phyloP scores from a whole-genome alignment of 1,139 yeast species.

The Yamadazyma blattariae region DNA sequence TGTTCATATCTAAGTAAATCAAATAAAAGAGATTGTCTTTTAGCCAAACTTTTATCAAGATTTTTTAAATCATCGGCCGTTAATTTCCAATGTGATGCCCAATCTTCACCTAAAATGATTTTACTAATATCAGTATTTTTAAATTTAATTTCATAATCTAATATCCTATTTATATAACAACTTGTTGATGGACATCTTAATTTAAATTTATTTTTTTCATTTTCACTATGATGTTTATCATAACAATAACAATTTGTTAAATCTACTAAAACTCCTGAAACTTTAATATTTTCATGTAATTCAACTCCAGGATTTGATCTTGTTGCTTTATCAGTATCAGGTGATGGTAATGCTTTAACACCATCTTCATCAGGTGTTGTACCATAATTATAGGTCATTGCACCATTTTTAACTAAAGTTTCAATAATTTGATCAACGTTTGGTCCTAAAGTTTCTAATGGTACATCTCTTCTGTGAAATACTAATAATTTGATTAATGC shows the following conservation, averaged over 20 bases:
- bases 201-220: conserved; percentile 10
- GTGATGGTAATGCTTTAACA: conserved; percentile 14
- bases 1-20: conserved; percentile 76
- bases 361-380: conserved; percentile 15
- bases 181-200: conserved; percentile 37
- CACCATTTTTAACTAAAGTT: conserved; percentile 45
- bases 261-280: conserved; percentile 38
- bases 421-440: conserved; percentile 52
- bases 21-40: conserved; percentile 73
- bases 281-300: conserved; percentile 20
- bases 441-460: conserved; percentile 55
- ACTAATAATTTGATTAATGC: conserved; percentile 52
- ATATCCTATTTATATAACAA: conserved; percentile 34
- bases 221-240: conserved; percentile 19
- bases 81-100: conserved; percentile 77
- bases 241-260: conserved; percentile 37
- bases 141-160: conserved; percentile 36
- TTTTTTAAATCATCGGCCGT: conserved; percentile 54
- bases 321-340: conserved; percentile 8
- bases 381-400: conserved; percentile 28
- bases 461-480: conserved; percentile 48
- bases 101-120: conserved; percentile 48
- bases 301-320: conserved; percentile 20
- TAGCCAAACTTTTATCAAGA: conserved; percentile 54
- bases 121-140: conserved; percentile 35